Conservation (phyloP, 495 filamentous ascomycete genomes). For the Penicillium psychrofluorescens region DNA sequence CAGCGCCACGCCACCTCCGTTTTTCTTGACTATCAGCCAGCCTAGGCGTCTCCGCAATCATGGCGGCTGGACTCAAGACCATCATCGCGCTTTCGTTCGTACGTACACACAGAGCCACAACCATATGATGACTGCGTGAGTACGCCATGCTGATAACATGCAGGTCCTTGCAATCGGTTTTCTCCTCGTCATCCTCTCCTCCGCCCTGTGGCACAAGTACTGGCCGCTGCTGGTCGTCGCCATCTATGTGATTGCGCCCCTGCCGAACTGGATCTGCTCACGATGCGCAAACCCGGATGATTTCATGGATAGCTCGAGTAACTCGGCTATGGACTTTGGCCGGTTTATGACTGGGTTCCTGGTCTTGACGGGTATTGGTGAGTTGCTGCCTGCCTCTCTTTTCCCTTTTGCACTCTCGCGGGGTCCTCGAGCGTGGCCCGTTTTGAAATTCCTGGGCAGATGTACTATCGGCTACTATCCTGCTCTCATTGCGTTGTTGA, state of each 20-base stretch:
- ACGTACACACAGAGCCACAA: constrained; percentile 14
- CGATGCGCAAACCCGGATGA: constrained; percentile 91
- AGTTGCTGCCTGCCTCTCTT: constrained; percentile 20
- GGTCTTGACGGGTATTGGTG: constrained; percentile 97
- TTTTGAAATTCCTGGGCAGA: no score
- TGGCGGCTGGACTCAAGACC: constrained; percentile 92
- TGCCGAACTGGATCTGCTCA: constrained; percentile 92
- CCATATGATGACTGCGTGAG: no score
- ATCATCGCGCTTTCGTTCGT: constrained; percentile 99
- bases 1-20: neutral
- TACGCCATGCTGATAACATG: constrained; percentile 7
- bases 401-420: no score
- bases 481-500: neutral
- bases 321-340: constrained; percentile 80
- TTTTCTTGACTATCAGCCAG: constrained; percentile 1
- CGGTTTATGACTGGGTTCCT: constrained; percentile 92
- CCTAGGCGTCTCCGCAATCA: constrained; percentile 40
- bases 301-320: constrained; percentile 81
- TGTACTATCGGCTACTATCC: no score
- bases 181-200: constrained; percentile 97
- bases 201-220: constrained; percentile 88
- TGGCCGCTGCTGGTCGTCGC: constrained; percentile 89
- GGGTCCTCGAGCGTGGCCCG: no score
- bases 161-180: constrained; percentile 96
- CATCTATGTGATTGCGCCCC: constrained; percentile 86